These are phyloP conservation scores for Nakazawaea wyomingensis DNA, from an alignment of 805 yeast species.

Conservation along the genomic window DNA sequence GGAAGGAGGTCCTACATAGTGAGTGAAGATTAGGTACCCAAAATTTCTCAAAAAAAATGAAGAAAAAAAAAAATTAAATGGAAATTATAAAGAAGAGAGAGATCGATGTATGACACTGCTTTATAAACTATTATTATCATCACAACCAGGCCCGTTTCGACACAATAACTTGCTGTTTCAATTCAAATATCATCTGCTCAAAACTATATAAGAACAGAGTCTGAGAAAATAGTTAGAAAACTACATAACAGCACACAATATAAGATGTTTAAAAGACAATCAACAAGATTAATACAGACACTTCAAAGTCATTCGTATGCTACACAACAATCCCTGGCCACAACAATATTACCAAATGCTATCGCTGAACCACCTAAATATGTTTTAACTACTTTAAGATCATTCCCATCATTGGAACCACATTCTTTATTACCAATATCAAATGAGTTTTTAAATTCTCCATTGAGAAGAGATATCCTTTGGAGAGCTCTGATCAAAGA, in stretches of 20 bases:
- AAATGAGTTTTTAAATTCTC: constrained; percentile 59
- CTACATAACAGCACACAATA: not conserved
- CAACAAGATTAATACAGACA: not conserved
- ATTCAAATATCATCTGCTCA: not conserved
- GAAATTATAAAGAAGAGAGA: too few relatives aligned
- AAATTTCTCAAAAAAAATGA: too few relatives aligned
- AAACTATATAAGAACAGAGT: too few relatives aligned
- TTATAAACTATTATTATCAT: too few relatives aligned
- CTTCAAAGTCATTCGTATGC: constrained; percentile 1
- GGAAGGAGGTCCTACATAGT: too few relatives aligned
- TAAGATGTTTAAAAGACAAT: constrained; percentile 4
- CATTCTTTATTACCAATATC: constrained; percentile 71
- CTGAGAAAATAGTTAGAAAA: too few relatives aligned
- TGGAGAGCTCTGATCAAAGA: constrained; percentile 95
- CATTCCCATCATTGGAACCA: constrained; percentile 92
- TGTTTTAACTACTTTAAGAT: constrained; percentile 70
- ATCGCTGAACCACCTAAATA: constrained; percentile 52
- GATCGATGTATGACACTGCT: too few relatives aligned
- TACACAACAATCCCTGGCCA: not conserved
- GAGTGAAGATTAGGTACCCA: too few relatives aligned
- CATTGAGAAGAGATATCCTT: constrained; percentile 82
- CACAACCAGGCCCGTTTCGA: too few relatives aligned
- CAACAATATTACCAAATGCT: constrained; percentile 22
- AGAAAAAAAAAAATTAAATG: too few relatives aligned
- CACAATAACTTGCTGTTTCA: too few relatives aligned